Conservation (phyloP, 2,329 filamentous ascomycete genomes). For the Lachnellula occidentalis region DNA sequence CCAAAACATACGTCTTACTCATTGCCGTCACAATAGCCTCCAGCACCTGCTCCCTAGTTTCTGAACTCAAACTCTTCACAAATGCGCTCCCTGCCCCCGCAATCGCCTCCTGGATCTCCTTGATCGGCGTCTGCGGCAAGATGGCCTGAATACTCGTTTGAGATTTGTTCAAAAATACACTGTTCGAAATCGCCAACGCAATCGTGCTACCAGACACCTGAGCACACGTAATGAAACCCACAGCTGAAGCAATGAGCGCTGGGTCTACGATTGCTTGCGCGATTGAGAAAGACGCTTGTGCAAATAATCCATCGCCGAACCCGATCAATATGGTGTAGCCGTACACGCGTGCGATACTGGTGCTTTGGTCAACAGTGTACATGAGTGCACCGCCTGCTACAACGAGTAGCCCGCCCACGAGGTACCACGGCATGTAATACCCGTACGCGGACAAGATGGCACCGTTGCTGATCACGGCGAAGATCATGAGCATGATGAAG, state of each 20-base stretch:
- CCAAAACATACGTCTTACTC: conserved; percentile 31
- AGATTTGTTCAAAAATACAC: conserved; percentile 34
- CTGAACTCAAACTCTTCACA: conserved; percentile 15
- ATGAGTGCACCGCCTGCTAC: conserved; percentile 31
- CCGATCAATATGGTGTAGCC: conserved; percentile 37
- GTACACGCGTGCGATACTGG: conserved; percentile 27
- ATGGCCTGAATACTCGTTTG: conserved; percentile 27
- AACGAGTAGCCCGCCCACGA: conserved; percentile 32
- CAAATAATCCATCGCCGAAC: conserved; percentile 34
- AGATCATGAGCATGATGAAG: conserved; percentile 32
- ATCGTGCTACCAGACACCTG: conserved; percentile 35
- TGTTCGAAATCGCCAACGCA: conserved; percentile 34
- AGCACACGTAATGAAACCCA: conserved; percentile 36
- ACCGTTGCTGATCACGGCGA: conserved; percentile 32
- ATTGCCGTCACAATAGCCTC: conserved; percentile 32
- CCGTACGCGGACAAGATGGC: conserved; percentile 31
- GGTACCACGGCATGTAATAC: conserved; percentile 37
- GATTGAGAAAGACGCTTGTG: conserved; percentile 35
- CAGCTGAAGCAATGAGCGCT: conserved; percentile 29
- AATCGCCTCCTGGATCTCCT: conserved; percentile 29
- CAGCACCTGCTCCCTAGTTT: conserved; percentile 20
- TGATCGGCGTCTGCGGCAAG: conserved; percentile 24
- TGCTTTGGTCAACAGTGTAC: conserved; percentile 28
- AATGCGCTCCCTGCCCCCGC: conserved; percentile 23
- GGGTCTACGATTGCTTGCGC: conserved; percentile 33